Base-by-base conservation (phyloP, 2,329 filamentous ascomycete species). In the Exophiala lecanii-corni region DNA sequence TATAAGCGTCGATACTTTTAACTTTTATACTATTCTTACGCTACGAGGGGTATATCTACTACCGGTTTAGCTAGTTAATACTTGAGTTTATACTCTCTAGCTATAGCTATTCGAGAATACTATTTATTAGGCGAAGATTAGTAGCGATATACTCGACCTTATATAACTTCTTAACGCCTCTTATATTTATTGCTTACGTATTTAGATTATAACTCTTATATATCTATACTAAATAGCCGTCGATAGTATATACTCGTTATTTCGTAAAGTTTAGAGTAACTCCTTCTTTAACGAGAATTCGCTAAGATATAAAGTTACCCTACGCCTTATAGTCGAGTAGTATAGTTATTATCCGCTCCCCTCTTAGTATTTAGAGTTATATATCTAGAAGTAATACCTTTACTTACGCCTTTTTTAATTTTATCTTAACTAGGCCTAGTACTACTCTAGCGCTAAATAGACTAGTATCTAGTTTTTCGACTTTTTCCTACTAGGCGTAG, bases 251-350 rank as follows among this genome's bases (percentile, higher is more conserved):
- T 36, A 36, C 13, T 42, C 12, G 9, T 13, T 21, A n/a, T 16
- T 3, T 5, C 9, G 9, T 18, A 36, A 23, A 35, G 12, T 5
- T 16, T 17, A 16, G 12, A 2, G 13, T 3, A 20, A 42, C 17
- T 15, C 9, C 9, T 43, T 4, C 36, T 18, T 43, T 36, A 21
- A 38, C 13, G 10, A 45, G 36, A 10, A 26, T 9, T 36, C 35
- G 9, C 12, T 34, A 41, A 16, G 12, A 45, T 4, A 45, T 41
- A 45, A 36, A 42, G n/a, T 37, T 41, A 15, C 4, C 5, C 25
- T 45, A 21, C 5, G 12, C 15, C 16, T n/a, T 36, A 34, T 7
- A 43, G 19, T 42, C 34, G 13, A 35, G 10, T 7, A 41, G 17
- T 19, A 21, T 19, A 3, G 28, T 18, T 28, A 42, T 4, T 3